These are phyloP conservation scores for Torulaspora quercuum DNA, from an alignment of 805 yeast species.

Conservation along the genomic window DNA sequence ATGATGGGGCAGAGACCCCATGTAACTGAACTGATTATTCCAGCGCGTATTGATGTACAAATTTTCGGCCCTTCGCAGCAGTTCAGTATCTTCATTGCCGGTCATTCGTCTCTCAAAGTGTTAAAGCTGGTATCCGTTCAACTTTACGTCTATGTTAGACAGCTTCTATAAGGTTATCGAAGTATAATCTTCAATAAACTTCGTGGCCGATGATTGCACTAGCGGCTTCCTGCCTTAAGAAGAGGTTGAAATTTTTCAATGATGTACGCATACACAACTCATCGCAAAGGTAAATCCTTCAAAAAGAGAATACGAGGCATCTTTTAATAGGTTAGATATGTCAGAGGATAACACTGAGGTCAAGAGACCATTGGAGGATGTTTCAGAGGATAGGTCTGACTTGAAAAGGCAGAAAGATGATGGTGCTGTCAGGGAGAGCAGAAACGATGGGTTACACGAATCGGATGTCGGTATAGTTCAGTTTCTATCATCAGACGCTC, in stretches of 20 bases:
- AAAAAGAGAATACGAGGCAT: no score
- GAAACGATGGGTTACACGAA: conserved; percentile 53
- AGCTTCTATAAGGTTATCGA: no score
- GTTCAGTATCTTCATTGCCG: conserved; percentile 2
- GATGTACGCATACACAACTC: conserved; percentile 3
- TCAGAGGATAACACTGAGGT: conserved; percentile 4
- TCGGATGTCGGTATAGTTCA: conserved; percentile 83
- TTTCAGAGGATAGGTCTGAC: conserved; percentile 13
- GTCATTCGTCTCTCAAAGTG: no score
- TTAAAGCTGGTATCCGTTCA: no score
- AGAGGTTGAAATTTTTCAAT: conserved; percentile 14
- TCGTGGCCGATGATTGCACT: conserved; percentile 6
- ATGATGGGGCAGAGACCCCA: conserved; percentile 31
- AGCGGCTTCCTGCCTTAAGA: background rate
- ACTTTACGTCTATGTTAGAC: no score
- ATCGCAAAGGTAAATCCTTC: conserved; percentile 3
- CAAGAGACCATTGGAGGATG: conserved; percentile 27
- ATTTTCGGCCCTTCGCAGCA: conserved; percentile 23
- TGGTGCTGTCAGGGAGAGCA: background rate
- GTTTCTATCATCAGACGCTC: conserved; percentile 49
- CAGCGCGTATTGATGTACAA: conserved; percentile 31
- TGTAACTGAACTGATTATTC: conserved; percentile 30
- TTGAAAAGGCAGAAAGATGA: conserved; percentile 23
- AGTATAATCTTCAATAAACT: conserved; percentile 3
- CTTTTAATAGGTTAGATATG: no score